Percentiles rank a stretch among this genome's conserved stretches.
Evolutionary conservation across 306 rosid species (phyloP).

Genomic region (Citrullus colocynthis): DNA sequence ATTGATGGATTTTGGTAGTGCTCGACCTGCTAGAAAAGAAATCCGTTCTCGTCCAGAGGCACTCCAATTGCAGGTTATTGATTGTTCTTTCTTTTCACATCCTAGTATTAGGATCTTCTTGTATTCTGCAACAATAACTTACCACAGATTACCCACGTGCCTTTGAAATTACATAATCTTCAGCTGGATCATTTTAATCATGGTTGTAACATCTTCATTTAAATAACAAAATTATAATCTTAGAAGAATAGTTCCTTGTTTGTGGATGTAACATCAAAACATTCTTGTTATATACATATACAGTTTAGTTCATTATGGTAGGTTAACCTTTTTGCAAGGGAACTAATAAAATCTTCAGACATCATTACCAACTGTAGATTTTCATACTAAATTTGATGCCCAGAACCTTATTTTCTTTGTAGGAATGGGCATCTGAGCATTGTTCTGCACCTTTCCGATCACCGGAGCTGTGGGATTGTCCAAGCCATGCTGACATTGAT

Average conservation of each 20-base stretch:
- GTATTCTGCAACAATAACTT: not conserved
- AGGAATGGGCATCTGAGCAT: constrained; percentile 99
- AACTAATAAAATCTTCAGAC: not conserved
- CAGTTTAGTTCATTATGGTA: not conserved
- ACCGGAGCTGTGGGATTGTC: constrained; percentile 99
- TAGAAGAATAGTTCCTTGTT: not conserved
- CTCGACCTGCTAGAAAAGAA: constrained; percentile 79
- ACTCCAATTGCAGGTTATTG: constrained; percentile 81
- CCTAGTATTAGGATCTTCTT: not conserved
- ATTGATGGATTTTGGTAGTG: constrained; percentile 98
- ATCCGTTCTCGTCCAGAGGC: constrained; percentile 81
- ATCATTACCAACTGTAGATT: not conserved
- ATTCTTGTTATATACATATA: not conserved
- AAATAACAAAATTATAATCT: not conserved
- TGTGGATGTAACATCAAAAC: not conserved
- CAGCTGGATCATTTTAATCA: not conserved
- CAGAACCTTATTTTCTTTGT: constrained; percentile 8
- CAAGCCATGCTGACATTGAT: constrained; percentile 78
- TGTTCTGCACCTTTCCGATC: constrained; percentile 97
- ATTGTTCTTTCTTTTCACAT: not conserved
- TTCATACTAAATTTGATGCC: not conserved
- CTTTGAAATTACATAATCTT: not conserved
- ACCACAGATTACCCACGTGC: not conserved
- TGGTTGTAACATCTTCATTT: not conserved
- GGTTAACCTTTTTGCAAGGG: not conserved